phyloP scores from a whole-genome alignment of 2,329 filamentous ascomycete species.

The Thielaviopsis musarum region DNA sequence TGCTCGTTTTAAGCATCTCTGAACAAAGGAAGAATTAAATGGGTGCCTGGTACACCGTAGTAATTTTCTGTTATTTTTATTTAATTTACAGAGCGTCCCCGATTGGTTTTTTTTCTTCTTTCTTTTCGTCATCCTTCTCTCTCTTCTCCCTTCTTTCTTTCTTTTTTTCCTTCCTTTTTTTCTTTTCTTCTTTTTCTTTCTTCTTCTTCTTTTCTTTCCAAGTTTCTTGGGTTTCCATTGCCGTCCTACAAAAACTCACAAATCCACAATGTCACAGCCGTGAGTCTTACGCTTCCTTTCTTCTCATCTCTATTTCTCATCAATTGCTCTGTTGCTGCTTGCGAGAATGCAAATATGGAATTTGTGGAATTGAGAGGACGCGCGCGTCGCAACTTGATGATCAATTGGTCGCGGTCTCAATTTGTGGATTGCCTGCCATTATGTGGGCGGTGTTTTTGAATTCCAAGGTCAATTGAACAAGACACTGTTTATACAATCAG shows the following conservation, averaged over 20 bases:
- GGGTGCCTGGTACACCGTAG: no score
- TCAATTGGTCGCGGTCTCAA: no score
- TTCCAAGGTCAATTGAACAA: no score
- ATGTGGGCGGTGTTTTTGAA: no score
- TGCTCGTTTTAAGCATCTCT: no score
- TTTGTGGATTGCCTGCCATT: no score
- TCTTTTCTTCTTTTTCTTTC: background rate
- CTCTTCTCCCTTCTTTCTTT: background rate
- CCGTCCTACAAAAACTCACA: background rate
- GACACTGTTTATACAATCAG: no score
- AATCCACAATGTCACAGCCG: conserved; percentile 4
- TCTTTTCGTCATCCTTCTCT: background rate
- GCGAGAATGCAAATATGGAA: no score
- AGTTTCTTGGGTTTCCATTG: no score
- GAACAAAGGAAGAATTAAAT: no score
- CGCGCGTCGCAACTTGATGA: no score
- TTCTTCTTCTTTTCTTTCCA: background rate
- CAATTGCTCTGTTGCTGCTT: background rate
- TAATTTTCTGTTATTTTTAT: conserved; percentile 5
- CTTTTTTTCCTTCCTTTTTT: background rate
- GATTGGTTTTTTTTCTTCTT: background rate
- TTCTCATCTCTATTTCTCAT: background rate
- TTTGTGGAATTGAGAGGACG: no score
- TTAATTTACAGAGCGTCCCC: background rate
- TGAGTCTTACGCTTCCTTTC: background rate